A percentile compares a stretch with the other conserved stretches of the same genome.
Conservation (phyloP, 83 land plant genomes). For the Thuja plicata region DNA sequence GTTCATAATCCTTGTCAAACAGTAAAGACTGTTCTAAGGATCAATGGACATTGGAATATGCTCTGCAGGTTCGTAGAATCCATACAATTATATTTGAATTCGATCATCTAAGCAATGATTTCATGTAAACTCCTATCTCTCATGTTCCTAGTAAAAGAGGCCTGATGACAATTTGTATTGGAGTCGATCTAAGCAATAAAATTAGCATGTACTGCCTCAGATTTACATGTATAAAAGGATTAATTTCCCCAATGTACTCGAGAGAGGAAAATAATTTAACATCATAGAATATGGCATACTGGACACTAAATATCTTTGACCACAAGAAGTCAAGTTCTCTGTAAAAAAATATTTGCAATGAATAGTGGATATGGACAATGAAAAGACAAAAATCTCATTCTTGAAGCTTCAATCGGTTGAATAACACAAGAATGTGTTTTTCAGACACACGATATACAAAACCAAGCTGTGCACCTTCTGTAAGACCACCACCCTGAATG, state of each 20-base stretch:
- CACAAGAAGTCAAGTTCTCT: not conserved
- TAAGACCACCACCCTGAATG: conserved; percentile 35
- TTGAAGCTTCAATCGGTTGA: conserved; percentile 78
- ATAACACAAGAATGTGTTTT: conserved; percentile 86
- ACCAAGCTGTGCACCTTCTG: conserved; percentile 90
- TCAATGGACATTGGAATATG: not conserved
- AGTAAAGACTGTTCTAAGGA: not conserved
- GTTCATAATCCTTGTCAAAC: not conserved
- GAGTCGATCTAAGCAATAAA: not conserved
- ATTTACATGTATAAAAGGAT: not conserved
- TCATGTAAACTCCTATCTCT: not conserved
- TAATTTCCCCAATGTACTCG: not conserved
- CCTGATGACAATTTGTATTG: not conserved
- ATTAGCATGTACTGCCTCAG: not conserved
- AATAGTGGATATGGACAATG: not conserved
- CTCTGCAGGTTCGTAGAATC: not conserved
- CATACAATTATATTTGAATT: not conserved
- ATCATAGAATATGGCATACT: not conserved
- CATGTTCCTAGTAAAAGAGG: not conserved
- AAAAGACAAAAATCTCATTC: conserved; percentile 19
- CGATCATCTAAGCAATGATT: not conserved
- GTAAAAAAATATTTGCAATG: not conserved
- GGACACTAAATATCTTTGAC: not conserved
- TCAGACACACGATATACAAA: conserved; percentile 85
- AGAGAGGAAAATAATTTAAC: not conserved